Base-by-base conservation (phyloP, 2,329 filamentous ascomycete species). In the Cercospora zeae-maydis region DNA sequence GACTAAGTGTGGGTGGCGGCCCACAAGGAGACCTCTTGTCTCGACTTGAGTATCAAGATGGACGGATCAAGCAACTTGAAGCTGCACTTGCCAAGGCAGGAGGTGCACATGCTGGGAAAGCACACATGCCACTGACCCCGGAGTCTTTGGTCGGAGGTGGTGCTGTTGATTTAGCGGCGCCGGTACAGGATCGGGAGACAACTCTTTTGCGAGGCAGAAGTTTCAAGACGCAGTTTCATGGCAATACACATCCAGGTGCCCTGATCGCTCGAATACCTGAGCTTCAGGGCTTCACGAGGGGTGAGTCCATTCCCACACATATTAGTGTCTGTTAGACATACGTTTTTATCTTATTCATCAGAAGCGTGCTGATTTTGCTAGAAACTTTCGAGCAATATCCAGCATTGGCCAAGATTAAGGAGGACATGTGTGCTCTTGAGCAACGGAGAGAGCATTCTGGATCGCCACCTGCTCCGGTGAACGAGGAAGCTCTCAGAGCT, bases 181-280 rank as follows among this genome's bases (percentile, higher is more conserved):
- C 65, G 13, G 63, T 66, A 14, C 67, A 65, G 16, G 72, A 74
- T 31, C 66, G 69, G 2, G 78, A 80, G 65, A 75, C 75, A 2
- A 77, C 77, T 65, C 71, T 80, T 54, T 76, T 81, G 49, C 69
- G 78, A 62, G 78, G 78, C 0, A 79, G 75, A 59, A 73, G 73
- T 0, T 81, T 80, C 72, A 80, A 79, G 66, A 79, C 79, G 0
- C 75, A 77, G 14, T 81, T 79, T 63, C 76, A 78, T 61, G 79
- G 79, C 4, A 73, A 74, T 4, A 79, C 78, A 4, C 77, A 78
- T 63, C 69, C 78, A 1, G 72, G 76, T 19, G 68, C 71, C 3
- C 61, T 72, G 30, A 71, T 73, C 16, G 70, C 69, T 27, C 68
- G 69, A 4, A 69, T 73, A 9, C 69, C 71, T 16, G 71, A 72